Percentiles rank a stretch among this genome's conserved stretches.
Evolutionary conservation across 1,284 basidiomycete species (phyloP).

Genomic region (Rhodotorula sp.): DNA sequence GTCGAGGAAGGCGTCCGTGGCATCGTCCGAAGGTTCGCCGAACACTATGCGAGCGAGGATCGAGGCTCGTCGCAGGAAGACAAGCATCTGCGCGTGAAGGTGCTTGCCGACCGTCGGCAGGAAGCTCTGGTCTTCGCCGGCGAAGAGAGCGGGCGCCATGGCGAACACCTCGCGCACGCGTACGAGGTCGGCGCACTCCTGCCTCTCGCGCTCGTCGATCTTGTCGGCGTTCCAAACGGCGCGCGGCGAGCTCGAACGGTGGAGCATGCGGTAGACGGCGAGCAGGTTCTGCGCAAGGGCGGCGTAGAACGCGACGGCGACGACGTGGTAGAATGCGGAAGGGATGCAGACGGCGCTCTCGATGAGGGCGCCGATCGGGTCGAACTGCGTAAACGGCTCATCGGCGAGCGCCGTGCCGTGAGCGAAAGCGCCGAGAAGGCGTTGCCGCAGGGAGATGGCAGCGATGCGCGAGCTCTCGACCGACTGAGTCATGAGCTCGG

Average conservation of each 20-base stretch:
- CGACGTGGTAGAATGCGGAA: conserved; percentile 79
- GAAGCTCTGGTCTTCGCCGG: conserved; percentile 8
- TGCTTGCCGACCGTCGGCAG: conserved; percentile 63
- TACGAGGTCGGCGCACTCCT: background rate
- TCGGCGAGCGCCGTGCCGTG: conserved; percentile 41
- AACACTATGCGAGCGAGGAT: conserved; percentile 30
- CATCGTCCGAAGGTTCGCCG: conserved; percentile 12
- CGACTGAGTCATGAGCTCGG: conserved; percentile 10
- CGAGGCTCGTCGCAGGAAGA: conserved; percentile 33
- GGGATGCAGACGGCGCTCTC: conserved; percentile 86
- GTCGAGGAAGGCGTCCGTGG: conserved; percentile 8
- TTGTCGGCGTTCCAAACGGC: background rate
- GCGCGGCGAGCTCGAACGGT: background rate
- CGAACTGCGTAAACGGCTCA: conserved; percentile 66
- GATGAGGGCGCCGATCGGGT: conserved; percentile 82
- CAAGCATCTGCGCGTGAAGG: conserved; percentile 75
- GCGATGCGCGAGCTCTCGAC: conserved; percentile 14
- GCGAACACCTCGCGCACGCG: background rate
- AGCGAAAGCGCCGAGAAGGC: conserved; percentile 71
- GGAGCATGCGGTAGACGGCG: conserved; percentile 56
- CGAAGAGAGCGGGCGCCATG: conserved; percentile 6
- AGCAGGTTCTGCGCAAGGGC: conserved; percentile 80
- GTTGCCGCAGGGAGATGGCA: conserved; percentile 57
- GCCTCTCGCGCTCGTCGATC: background rate
- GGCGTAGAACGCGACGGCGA: conserved; percentile 83